Evolutionary conservation across 2,329 filamentous ascomycete species (phyloP), one percentile per base, ranked within the genome.

Genomic region (Sporothrix sp.): DNA sequence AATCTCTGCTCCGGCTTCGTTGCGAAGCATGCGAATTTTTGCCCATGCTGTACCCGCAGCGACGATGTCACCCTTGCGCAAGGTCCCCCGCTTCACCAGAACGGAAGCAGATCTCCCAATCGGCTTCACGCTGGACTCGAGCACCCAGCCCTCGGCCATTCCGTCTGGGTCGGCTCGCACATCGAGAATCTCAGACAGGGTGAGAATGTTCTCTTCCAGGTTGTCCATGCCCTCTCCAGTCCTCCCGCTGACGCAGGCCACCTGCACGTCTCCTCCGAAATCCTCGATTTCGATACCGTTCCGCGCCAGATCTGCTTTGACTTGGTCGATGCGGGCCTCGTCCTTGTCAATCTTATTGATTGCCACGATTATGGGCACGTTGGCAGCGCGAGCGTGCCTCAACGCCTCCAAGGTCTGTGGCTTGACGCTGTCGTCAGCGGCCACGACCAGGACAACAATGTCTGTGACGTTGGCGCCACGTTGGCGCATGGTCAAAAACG

Each of bases 281-380:
- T 97, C 93, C 69, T 98, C 93, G 50, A 98, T 85, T 59, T 95
- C 85, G 27, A 98, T 81, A 7, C 86, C 88, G 61, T 95, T 76
- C 2, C 81, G 75, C 8, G 86, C 81, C 21, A 98, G 80, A 64
- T 97, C 93, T 51, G 83, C 75, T 69, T 97, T 97, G 55, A 97
- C 90, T 43, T 81, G 78, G 37, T 96, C 85, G 10, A 89, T 70
- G 47, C 88, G 80, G 5, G 86, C 83, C 53, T 87, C 84, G 53
- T 85, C 81, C 68, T 93, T 95, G 69, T 98, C 93, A 47, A 95
- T 79, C 68, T 98, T 98, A 72, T 93, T 98, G 68, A 97, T 91
- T 14, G 94, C 94, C 46, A 98, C 93, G 52, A 98, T 95, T 45
- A 98, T 91, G 5, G 93, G 91, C 1, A 97, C 93, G 54, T 85